These are phyloP conservation scores for Quercus berberidifolia DNA, from an alignment of 306 rosid species.

Conservation along the genomic window DNA sequence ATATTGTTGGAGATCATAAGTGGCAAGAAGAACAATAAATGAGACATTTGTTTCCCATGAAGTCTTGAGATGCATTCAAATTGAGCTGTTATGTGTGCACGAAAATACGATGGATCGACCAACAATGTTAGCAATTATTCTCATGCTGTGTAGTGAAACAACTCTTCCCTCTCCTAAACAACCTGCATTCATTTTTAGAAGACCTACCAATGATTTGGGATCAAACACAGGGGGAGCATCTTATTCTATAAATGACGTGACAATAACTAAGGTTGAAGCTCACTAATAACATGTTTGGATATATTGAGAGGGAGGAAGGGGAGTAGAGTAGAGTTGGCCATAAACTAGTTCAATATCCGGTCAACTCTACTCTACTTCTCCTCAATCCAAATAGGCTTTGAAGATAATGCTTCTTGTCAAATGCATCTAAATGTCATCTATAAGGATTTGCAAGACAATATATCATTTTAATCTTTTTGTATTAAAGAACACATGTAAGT, in stretches of 20 bases:
- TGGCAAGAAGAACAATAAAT: slow-evolving; percentile 11
- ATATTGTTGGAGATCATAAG: slow-evolving; percentile 25
- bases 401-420: no score
- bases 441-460: no score
- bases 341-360: no score
- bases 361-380: no score
- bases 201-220: not conserved
- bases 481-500: no score
- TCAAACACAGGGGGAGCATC: not conserved
- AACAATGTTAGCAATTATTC: not conserved
- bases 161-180: not conserved
- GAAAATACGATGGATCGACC: not conserved
- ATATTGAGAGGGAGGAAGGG: no score
- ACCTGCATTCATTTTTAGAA: not conserved
- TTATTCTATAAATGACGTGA: not conserved
- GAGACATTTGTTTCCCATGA: not conserved
- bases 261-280: not conserved
- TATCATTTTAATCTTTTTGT: no score
- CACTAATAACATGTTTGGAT: no score
- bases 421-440: no score
- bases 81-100: not conserved
- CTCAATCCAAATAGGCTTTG: no score
- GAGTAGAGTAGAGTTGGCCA: no score
- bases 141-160: not conserved
- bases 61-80: not conserved